Conservation (phyloP, 495 filamentous ascomycete genomes). For the Neurospora sp. region DNA sequence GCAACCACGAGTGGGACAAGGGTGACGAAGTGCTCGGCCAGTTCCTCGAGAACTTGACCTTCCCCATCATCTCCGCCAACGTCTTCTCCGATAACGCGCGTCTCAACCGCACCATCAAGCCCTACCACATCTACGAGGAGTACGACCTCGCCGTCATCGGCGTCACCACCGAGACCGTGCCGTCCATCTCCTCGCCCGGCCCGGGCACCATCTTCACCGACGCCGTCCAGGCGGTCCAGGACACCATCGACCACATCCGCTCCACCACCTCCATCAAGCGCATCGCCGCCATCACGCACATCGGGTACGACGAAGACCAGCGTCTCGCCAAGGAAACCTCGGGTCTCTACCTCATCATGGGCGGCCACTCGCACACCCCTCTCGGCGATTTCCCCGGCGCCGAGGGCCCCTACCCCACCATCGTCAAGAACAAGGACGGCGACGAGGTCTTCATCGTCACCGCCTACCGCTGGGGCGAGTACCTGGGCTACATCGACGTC, state of each 20-base stretch:
- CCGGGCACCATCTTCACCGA: slow-evolving; percentile 41
- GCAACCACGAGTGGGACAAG: slow-evolving; percentile 49
- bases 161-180: slow-evolving; percentile 44
- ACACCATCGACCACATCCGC: slow-evolving; percentile 42
- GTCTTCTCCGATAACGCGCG: slow-evolving; percentile 38
- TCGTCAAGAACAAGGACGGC: slow-evolving; percentile 42
- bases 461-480: slow-evolving; percentile 50
- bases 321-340: slow-evolving; percentile 38
- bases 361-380: slow-evolving; percentile 50
- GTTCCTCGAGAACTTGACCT: slow-evolving; percentile 45
- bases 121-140: slow-evolving; percentile 45
- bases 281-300: slow-evolving; percentile 48
- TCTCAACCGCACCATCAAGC: slow-evolving; percentile 43
- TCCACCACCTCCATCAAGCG: slow-evolving; percentile 38
- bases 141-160: slow-evolving; percentile 47
- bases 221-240: slow-evolving; percentile 37
- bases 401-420: slow-evolving; percentile 44
- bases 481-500: slow-evolving; percentile 49
- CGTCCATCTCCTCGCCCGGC: slow-evolving; percentile 40
- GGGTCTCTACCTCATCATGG: slow-evolving; percentile 47
- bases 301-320: slow-evolving; percentile 47
- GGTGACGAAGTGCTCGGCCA: slow-evolving; percentile 40
- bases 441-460: slow-evolving; percentile 53
- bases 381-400: slow-evolving; percentile 40
- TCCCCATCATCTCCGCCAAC: slow-evolving; percentile 48